Base-by-base conservation (phyloP, 164 flowering plant genomes). In the Stephania yunnanensis region DNA sequence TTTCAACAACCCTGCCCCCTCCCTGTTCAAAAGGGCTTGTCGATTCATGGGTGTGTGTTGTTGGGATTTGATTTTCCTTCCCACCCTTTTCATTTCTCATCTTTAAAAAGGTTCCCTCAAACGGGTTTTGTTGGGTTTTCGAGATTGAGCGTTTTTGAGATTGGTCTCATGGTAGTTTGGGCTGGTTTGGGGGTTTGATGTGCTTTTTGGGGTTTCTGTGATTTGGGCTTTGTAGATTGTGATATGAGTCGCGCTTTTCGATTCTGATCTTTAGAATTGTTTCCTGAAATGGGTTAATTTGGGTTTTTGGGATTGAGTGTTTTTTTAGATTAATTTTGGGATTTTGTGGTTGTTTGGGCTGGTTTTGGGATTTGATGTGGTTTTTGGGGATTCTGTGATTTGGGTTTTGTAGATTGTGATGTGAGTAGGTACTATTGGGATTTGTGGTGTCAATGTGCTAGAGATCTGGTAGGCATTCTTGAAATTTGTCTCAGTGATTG, bases 1-100 rank as follows among this genome's bases (percentile, higher is more conserved):
- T 71, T 79, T 53, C 78, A 52, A 52, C 74, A 65, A 30, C 53
- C 69, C 71, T 70, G 73, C 68, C 45, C 68, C n/a, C 55, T 20
- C 4, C 12, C 30, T 15, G n/a, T 61, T 61, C 52, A 7, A 42
- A 50, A 50, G 55, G 55, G 55, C 15, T 8, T 65, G 22, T 48
- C 4, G 19, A 30, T 55, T 55, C 44, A 61, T 11, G 8, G 29
- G 58, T 22, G 22, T 55, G 67, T 68, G 31, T 64, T 69, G 31
- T 64, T 73, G 17, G 68, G 12, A 50, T 76, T 76, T 68, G 45
- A 46, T 44, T 65, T 53, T 66, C 17, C 46, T 70, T 58, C 55
- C 55, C 55, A 10, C 55, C 22, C 67, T 65, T 45, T 46, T n/a
- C 55, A 4, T 68, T 29, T 10, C 25, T 65, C 29, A 36, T 48